Evolutionary conservation across 345 rosid species (phyloP).

Genomic region (Gossypium stocksii): DNA sequence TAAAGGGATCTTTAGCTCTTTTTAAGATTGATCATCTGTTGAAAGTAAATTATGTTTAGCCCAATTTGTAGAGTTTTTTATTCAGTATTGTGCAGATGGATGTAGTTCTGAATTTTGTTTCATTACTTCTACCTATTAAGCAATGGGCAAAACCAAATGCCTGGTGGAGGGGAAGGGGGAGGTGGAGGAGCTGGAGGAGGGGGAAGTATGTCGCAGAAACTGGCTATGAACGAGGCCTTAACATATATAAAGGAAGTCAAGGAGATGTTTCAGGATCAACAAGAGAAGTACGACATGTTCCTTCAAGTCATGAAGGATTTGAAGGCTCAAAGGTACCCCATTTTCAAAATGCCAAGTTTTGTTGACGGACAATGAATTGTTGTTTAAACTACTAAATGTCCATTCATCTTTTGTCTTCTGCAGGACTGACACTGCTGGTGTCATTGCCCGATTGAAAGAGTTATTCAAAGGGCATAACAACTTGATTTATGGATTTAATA

Average conservation of each 20-base stretch:
- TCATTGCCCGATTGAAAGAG: neutral
- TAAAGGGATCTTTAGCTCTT: neutral
- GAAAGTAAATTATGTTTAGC: slow-evolving; percentile 2
- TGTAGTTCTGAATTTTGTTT: neutral
- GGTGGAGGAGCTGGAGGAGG: slow-evolving; percentile 19
- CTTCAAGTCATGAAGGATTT: neutral
- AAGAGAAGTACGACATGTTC: no score
- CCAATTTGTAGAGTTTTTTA: neutral
- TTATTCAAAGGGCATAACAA: slow-evolving; percentile 2
- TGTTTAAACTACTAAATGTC: neutral
- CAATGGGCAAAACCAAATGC: slow-evolving; percentile 49
- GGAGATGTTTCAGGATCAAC: no score
- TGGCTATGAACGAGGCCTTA: slow-evolving; percentile 54
- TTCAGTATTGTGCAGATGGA: neutral
- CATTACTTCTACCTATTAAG: slow-evolving; percentile 26
- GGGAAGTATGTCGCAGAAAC: slow-evolving; percentile 41
- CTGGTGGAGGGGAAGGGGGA: slow-evolving; percentile 25
- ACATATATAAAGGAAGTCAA: no score
- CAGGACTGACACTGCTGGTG: neutral
- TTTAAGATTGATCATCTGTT: neutral
- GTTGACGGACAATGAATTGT: neutral
- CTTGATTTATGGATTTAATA: neutral
- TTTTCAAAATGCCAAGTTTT: neutral
- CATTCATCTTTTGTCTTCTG: neutral
- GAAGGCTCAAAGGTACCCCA: neutral